Conservation (phyloP, 2,329 filamentous ascomycete species). For the Neoarthrinium moseri region DNA sequence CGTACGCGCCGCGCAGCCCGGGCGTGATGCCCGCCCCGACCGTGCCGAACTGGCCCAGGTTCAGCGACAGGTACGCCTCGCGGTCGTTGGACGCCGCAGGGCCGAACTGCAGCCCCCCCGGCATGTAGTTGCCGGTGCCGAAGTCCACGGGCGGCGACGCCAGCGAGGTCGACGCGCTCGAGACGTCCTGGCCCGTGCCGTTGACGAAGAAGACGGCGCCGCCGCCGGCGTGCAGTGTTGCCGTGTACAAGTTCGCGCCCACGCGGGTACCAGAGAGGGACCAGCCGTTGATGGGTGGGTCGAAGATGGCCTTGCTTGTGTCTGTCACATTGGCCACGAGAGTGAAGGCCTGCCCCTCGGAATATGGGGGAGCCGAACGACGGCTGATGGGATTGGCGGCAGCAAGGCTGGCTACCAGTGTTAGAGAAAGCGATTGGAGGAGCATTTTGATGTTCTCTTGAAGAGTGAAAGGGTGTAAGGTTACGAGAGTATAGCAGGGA, state of each 20-base stretch:
- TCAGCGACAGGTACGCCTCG: conserved; percentile 5
- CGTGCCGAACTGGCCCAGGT: conserved; percentile 4
- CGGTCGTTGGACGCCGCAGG: neutral
- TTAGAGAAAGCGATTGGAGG: neutral
- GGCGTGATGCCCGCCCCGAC: conserved; percentile 1
- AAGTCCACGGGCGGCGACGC: neutral
- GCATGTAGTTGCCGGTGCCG: conserved; percentile 1
- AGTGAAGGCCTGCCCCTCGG: neutral
- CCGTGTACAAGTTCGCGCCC: conserved; percentile 2
- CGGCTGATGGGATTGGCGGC: conserved; percentile 1
- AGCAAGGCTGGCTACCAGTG: neutral
- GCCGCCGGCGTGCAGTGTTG: neutral
- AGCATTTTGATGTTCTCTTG: too few relatives aligned
- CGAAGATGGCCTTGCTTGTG: conserved; percentile 2
- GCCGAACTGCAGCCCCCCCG: conserved; percentile 2
- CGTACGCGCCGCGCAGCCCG: conserved; percentile 7
- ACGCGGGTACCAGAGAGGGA: neutral
- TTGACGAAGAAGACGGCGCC: conserved; percentile 7
- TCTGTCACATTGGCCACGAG: conserved; percentile 8
- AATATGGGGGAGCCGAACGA: conserved; percentile 1
- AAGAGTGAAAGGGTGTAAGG: too few relatives aligned
- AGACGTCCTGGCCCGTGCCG: conserved; percentile 6
- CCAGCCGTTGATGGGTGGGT: conserved; percentile 5
- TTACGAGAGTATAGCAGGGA: too few relatives aligned
- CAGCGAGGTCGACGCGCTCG: conserved; percentile 6